Conservation (phyloP, 176 grass and related monocot species). For the Zizania latifolia region DNA sequence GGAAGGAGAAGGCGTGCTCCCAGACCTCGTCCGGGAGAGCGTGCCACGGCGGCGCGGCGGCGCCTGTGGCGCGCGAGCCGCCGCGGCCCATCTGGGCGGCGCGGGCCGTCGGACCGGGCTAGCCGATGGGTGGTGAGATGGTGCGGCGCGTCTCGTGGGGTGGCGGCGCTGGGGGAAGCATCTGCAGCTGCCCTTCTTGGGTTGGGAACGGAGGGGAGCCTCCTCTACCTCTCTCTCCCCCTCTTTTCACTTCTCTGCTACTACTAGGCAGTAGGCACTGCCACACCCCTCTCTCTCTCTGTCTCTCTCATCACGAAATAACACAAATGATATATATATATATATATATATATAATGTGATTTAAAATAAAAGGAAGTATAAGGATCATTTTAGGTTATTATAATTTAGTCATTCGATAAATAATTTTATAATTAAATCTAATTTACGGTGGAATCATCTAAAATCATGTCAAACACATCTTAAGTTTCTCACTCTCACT, state of each 20-base stretch:
- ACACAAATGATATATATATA: too few species aligned
- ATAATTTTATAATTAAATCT: too few species aligned
- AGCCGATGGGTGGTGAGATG: constrained; percentile 1
- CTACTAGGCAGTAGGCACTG: too few species aligned
- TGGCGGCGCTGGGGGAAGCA: constrained; percentile 35
- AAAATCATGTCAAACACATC: too few species aligned
- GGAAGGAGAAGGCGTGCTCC: constrained; percentile 73
- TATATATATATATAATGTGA: too few species aligned
- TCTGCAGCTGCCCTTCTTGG: too few species aligned
- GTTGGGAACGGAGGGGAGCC: background rate
- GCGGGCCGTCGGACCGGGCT: constrained; percentile 33
- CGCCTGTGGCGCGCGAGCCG: constrained; percentile 17
- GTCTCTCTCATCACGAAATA: too few species aligned
- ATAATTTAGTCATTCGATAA: too few species aligned
- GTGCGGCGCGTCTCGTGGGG: background rate
- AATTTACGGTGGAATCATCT: too few species aligned
- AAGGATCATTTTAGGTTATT: too few species aligned
- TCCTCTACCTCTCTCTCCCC: background rate
- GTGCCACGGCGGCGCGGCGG: constrained; percentile 36
- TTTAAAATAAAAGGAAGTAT: too few species aligned
- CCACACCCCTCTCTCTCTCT: background rate
- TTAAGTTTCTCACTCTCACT: too few species aligned
- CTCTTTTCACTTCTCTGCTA: background rate
- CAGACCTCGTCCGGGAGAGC: constrained; percentile 60
- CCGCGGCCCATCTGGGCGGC: constrained; percentile 41